These are phyloP conservation scores for Scalesia atractyloides DNA, from an alignment of 129 eudicot genomes.

Conservation along the genomic window DNA sequence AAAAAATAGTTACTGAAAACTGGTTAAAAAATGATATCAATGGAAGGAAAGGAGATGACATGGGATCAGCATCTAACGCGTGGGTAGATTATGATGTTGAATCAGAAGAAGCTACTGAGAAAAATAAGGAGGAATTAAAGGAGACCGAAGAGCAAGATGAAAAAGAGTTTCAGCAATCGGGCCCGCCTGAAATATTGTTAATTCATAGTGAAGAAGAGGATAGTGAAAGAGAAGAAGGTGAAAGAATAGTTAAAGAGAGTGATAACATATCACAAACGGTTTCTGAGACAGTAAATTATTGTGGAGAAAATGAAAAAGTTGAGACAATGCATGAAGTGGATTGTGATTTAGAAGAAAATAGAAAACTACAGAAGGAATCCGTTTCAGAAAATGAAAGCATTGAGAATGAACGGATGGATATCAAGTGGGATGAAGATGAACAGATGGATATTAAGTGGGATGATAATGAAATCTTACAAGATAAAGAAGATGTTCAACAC, in stretches of 20 bases:
- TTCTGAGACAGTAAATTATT: slow-evolving; percentile 31
- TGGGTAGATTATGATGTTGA: slow-evolving; percentile 40
- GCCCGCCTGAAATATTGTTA: slow-evolving; percentile 34
- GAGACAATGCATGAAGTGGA: slow-evolving; percentile 32
- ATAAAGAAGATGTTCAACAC: slow-evolving; percentile 23
- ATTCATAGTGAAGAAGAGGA: slow-evolving; percentile 27
- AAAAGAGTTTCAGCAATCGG: slow-evolving; percentile 40
- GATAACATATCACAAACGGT: slow-evolving; percentile 25
- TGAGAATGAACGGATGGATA: slow-evolving; percentile 33
- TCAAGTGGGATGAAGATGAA: slow-evolving; percentile 36
- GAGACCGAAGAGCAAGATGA: slow-evolving; percentile 33
- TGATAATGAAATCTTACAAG: slow-evolving; percentile 32
- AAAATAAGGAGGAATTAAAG: slow-evolving; percentile 30
- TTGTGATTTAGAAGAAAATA: slow-evolving; percentile 26
- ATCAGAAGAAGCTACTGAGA: slow-evolving; percentile 36
- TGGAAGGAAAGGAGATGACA: slow-evolving; percentile 31
- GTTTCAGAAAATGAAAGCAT: slow-evolving; percentile 29
- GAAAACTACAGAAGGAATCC: slow-evolving; percentile 17
- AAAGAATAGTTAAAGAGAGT: slow-evolving; percentile 32
- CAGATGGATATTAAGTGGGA: slow-evolving; percentile 35
- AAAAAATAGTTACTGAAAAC: slow-evolving; percentile 32
- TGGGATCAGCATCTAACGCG: slow-evolving; percentile 27
- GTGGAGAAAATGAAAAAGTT: slow-evolving; percentile 12
- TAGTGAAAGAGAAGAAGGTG: slow-evolving; percentile 35
- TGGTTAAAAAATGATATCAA: slow-evolving; percentile 29